Base-by-base conservation (phyloP, 371 early-diverging fungal species). In the Mucor racemosus region DNA sequence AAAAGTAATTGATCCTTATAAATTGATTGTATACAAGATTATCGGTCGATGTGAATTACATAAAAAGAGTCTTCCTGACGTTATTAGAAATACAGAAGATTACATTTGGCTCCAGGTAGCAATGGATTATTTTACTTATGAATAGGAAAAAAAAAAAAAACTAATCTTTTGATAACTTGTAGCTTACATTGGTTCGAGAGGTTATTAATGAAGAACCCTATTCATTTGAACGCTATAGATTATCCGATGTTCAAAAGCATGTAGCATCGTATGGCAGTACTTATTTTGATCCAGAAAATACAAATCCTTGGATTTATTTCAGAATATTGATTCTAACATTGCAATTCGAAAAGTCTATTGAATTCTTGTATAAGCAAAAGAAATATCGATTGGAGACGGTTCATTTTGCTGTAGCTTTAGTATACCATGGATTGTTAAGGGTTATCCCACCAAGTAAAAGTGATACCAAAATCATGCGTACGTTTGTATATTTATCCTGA, bases 401-500 rank as follows among this genome's bases (percentile, higher is more conserved):
- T 11, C 98, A 97, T 68, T 92, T 96, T 81, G 95, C 94, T 31
- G 87, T 93, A 54, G 89, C 92, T 0, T 74, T 96, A 66, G 90
- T 87, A 0, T 90, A 92, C 73, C 84, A 89, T 67, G 94, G 97
- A 7, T 68, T 91, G 54, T 78, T 97, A 31, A 76, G 66, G 8
- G 53, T 75, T 15, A 41, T 70, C 13, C 61, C 60, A n/a, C 10
- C 72, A 14, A 73, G 65, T 19, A 61, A 73, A n/a, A 82, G 35
- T 2, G 13, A 53, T 1, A 40, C 42, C 17, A 17, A 38, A 7
- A 48, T n/a, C 46, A 61, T 83, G 19, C 60, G 84, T 80, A 79
- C 77, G 76, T 63, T 5, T 3, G 31, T 34, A 11, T 13, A 21
- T 11, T 1, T 7, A 56, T 11, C 9, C 14, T 15, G 0, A 21